Percentiles rank a stretch among this genome's conserved stretches.
These are phyloP conservation scores for Chrysosporium keratinophilum DNA, from an alignment of 2,329 filamentous ascomycete species.

Conservation along the genomic window DNA sequence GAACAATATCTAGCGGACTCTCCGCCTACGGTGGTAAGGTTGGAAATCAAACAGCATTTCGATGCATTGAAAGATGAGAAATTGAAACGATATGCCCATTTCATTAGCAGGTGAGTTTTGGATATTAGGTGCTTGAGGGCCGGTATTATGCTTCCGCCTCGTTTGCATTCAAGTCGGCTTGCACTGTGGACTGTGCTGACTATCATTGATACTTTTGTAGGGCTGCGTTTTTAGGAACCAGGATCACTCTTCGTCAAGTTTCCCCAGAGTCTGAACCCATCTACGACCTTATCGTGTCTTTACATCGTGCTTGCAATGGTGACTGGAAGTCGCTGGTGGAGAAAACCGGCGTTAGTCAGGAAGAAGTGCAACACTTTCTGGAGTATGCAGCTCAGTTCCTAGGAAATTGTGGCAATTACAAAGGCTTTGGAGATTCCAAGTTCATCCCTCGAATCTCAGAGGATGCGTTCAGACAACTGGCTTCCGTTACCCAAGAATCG, in stretches of 20 bases:
- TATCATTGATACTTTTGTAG: constrained; percentile 35
- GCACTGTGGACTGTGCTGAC: neutral
- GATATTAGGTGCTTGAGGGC: neutral
- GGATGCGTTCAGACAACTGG: constrained; percentile 54
- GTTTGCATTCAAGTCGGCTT: neutral
- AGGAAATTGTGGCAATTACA: constrained; percentile 75
- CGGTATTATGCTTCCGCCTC: neutral
- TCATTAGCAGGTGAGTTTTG: constrained; percentile 60
- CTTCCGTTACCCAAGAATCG: constrained; percentile 49
- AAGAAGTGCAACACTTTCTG: constrained; percentile 58
- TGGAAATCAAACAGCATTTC: constrained; percentile 90
- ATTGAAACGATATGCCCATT: constrained; percentile 86
- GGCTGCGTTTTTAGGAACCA: constrained; percentile 64
- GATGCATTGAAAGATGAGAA: constrained; percentile 47
- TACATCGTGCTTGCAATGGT: constrained; percentile 56
- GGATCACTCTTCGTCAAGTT: constrained; percentile 69
- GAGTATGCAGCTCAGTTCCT: constrained; percentile 71
- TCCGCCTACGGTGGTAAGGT: constrained; percentile 74
- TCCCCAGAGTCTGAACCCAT: constrained; percentile 73
- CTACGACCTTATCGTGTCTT: constrained; percentile 66
- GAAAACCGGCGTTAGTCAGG: constrained; percentile 53
- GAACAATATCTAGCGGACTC: constrained; percentile 79
- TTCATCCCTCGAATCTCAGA: constrained; percentile 64
- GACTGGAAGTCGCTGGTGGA: constrained; percentile 60
- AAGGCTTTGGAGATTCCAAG: constrained; percentile 76